A percentile compares a stretch with the other conserved stretches of the same genome.
Conservation (phyloP, 139 green algal genomes). For the Mychonastes homosphaera region DNA sequence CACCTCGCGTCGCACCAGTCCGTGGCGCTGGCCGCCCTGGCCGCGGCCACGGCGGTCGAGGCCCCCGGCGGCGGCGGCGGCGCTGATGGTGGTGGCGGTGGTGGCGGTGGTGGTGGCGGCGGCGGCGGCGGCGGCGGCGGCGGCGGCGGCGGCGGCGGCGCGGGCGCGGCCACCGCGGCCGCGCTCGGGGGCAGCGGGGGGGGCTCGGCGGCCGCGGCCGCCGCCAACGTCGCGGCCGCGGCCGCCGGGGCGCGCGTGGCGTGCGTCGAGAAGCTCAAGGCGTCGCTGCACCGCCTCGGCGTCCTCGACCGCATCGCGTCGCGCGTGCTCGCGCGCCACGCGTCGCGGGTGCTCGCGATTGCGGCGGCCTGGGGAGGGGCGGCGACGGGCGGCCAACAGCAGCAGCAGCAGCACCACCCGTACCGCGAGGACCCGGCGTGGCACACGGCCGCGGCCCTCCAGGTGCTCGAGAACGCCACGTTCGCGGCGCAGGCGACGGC, state of each 20-base stretch:
- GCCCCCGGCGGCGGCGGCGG: background rate
- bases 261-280: constrained; percentile 12
- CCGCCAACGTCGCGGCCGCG: no score
- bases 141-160: background rate
- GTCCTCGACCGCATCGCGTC: constrained; percentile 10
- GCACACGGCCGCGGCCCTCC: constrained; percentile 33
- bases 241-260: background rate
- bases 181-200: no score
- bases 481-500: constrained; percentile 56
- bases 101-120: background rate
- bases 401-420: background rate
- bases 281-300: constrained; percentile 12
- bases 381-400: background rate
- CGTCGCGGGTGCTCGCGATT: background rate
- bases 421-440: constrained; percentile 3
- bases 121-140: background rate
- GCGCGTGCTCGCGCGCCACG: background rate
- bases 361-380: background rate
- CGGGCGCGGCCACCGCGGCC: background rate
- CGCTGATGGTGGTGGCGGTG: background rate
- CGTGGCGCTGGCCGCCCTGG: constrained; percentile 6
- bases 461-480: constrained; percentile 55
- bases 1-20: constrained; percentile 9
- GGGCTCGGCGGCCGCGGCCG: no score
- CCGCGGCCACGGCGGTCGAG: background rate